A percentile compares a stretch with the other conserved stretches of the same genome.
These are phyloP conservation scores for Inonotus hispidus DNA, from an alignment of 1,284 basidiomycete species.

Conservation along the genomic window DNA sequence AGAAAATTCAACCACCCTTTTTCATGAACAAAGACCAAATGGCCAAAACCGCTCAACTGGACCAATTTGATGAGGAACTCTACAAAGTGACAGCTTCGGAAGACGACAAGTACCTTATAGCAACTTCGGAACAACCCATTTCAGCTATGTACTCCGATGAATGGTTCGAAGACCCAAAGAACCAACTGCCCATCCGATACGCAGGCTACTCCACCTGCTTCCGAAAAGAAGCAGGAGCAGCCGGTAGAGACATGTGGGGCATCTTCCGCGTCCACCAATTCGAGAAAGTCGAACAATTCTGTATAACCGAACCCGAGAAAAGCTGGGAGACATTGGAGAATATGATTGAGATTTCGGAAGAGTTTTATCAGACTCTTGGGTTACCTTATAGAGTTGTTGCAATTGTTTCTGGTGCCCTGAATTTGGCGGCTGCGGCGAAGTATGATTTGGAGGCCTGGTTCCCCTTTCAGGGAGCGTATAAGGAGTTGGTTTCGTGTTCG, in stretches of 20 bases:
- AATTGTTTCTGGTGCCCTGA: constrained; percentile 96
- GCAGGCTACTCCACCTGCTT: constrained; percentile 94
- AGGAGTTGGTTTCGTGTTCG: constrained; percentile 90
- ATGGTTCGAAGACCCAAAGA: constrained; percentile 92
- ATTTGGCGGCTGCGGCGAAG: constrained; percentile 96
- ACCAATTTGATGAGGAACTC: constrained; percentile 97
- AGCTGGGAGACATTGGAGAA: constrained; percentile 92
- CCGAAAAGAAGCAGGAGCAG: constrained; percentile 96
- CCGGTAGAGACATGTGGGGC: constrained; percentile 98
- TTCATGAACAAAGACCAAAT: constrained; percentile 98
- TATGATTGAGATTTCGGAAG: constrained; percentile 89
- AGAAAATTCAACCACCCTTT: constrained; percentile 96
- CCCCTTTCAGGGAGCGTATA: constrained; percentile 95
- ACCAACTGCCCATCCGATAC: constrained; percentile 85
- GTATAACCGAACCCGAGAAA: constrained; percentile 89
- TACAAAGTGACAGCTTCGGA: constrained; percentile 69
- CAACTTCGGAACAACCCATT: constrained; percentile 98
- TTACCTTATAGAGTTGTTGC: constrained; percentile 89
- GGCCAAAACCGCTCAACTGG: constrained; percentile 96
- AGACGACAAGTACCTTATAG: constrained; percentile 98
- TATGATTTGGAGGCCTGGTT: constrained; percentile 99
- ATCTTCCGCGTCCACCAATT: constrained; percentile 99
- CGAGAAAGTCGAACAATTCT: constrained; percentile 98
- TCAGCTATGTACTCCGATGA: constrained; percentile 94
- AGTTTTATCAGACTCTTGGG: constrained; percentile 92